phyloP scores from a whole-genome alignment of 2,329 filamentous ascomycete species.

The Alternaria tenuissima region DNA sequence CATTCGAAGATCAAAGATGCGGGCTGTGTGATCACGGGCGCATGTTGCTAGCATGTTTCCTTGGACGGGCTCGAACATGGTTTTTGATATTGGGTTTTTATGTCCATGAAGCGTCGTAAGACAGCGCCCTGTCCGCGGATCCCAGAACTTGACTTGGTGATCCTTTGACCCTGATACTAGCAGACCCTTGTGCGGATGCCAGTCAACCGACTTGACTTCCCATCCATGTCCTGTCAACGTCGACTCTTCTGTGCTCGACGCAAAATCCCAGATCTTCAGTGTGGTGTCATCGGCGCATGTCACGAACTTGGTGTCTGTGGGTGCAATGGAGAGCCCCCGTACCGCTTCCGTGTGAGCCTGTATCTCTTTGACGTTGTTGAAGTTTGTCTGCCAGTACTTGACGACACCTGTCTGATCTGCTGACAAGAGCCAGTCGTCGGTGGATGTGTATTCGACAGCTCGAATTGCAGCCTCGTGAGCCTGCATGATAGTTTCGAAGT shows the following conservation, averaged over 20 bases:
- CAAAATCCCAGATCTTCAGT: conserved; percentile 96
- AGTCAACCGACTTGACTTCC: conserved; percentile 97
- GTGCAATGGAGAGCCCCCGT: conserved; percentile 89
- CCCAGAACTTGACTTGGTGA: conserved; percentile 97
- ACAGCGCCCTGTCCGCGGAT: conserved; percentile 88
- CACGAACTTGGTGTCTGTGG: conserved; percentile 94
- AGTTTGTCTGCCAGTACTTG: conserved; percentile 99
- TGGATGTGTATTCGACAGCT: conserved; percentile 87
- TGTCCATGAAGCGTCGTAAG: conserved; percentile 94
- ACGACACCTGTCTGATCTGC: conserved; percentile 94
- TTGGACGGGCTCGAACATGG: conserved; percentile 84
- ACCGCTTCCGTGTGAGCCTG: conserved; percentile 90
- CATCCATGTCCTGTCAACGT: conserved; percentile 92
- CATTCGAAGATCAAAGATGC: conserved; percentile 94
- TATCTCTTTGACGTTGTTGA: conserved; percentile 97
- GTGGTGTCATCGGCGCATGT: conserved; percentile 94
- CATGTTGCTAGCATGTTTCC: conserved; percentile 89
- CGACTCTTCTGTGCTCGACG: conserved; percentile 81
- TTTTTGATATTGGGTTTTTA: conserved; percentile 96
- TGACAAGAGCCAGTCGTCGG: conserved; percentile 95
- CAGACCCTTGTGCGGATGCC: conserved; percentile 94
- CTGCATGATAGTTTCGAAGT: conserved; percentile 99
- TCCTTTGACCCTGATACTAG: conserved; percentile 97
- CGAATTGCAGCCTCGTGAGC: conserved; percentile 90
- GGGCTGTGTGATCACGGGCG: conserved; percentile 88